phyloP scores from a whole-genome alignment of 2,329 filamentous ascomycete species.

The Trichoderma lentiforme region DNA sequence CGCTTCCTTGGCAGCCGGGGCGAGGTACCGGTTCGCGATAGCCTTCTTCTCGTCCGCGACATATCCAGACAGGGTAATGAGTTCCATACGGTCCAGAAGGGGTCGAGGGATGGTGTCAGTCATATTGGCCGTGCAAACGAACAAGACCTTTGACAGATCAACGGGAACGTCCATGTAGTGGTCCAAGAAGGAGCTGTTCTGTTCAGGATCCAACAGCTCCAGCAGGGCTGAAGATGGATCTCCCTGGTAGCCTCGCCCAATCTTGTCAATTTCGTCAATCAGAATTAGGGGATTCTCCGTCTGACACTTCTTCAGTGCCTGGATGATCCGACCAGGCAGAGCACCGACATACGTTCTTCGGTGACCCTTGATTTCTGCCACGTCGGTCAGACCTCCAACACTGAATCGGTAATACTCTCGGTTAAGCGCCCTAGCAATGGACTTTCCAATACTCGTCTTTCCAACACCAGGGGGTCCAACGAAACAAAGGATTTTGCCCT shows the following conservation, averaged over 20 bases:
- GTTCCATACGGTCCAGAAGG: slow-evolving; percentile 93
- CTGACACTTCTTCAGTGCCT: slow-evolving; percentile 97
- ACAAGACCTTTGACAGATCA: slow-evolving; percentile 93
- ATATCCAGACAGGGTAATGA: slow-evolving; percentile 94
- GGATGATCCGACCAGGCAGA: slow-evolving; percentile 92
- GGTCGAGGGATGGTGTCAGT: slow-evolving; percentile 96
- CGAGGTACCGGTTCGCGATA: slow-evolving; percentile 89
- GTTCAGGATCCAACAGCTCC: slow-evolving; percentile 91
- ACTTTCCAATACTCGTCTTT: slow-evolving; percentile 98
- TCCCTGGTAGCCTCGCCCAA: slow-evolving; percentile 92
- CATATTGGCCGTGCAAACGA: slow-evolving; percentile 98
- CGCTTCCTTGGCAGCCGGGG: slow-evolving; percentile 89
- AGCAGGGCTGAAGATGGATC: slow-evolving; percentile 92
- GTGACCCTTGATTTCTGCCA: slow-evolving; percentile 98
- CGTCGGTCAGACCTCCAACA: slow-evolving; percentile 92
- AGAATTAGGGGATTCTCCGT: slow-evolving; percentile 96
- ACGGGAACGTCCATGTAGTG: slow-evolving; percentile 99
- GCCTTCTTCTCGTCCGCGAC: slow-evolving; percentile 99
- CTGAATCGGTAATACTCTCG: slow-evolving; percentile 98
- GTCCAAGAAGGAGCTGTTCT: slow-evolving; percentile 95
- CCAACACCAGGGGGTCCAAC: slow-evolving; percentile 96
- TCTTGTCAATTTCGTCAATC: slow-evolving; percentile 98
- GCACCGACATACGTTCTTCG: slow-evolving; percentile 94
- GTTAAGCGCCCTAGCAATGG: slow-evolving; percentile 90
- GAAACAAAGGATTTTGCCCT: slow-evolving; percentile 97